Percentiles rank a stretch among this genome's conserved stretches.
Evolutionary conservation across 1,139 yeast species (phyloP).

Genomic region (Saccharomyces hybrid): DNA sequence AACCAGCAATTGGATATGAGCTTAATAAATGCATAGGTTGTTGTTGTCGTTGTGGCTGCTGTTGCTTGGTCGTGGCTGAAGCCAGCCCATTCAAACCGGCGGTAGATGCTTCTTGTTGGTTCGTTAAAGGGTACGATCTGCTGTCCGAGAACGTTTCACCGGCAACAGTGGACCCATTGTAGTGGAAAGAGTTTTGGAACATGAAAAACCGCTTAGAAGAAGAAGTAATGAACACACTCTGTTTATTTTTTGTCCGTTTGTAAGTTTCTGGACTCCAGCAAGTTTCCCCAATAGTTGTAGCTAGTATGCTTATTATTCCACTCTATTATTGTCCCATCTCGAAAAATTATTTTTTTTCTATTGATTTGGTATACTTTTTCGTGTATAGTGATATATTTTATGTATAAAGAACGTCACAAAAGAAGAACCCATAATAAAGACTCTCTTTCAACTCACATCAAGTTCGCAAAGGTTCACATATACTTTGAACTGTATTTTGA

Average conservation of each 20-base stretch:
- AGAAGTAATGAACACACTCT: background rate
- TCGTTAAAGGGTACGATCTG: slow-evolving; percentile 1
- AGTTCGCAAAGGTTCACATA: too few species aligned
- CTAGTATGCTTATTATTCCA: background rate
- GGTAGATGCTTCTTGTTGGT: background rate
- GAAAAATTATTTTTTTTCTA: background rate
- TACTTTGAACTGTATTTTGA: too few species aligned
- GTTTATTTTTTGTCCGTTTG: background rate
- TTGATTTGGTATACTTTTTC: too few species aligned
- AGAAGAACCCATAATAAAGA: too few species aligned
- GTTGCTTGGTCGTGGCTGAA: background rate
- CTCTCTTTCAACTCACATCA: too few species aligned
- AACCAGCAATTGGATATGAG: slow-evolving; percentile 1
- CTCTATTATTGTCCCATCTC: background rate
- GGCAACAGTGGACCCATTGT: background rate
- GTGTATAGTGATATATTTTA: too few species aligned
- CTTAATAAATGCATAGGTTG: background rate
- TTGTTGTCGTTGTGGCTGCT: background rate
- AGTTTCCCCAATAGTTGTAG: background rate
- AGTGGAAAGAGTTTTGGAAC: background rate
- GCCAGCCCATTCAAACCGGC: background rate
- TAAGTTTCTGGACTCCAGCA: background rate
- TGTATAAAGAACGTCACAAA: background rate
- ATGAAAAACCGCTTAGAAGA: background rate
- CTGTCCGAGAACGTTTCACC: background rate